Base-by-base conservation (phyloP, 1,139 yeast species). In the Protomyces arabidopsidicola region DNA sequence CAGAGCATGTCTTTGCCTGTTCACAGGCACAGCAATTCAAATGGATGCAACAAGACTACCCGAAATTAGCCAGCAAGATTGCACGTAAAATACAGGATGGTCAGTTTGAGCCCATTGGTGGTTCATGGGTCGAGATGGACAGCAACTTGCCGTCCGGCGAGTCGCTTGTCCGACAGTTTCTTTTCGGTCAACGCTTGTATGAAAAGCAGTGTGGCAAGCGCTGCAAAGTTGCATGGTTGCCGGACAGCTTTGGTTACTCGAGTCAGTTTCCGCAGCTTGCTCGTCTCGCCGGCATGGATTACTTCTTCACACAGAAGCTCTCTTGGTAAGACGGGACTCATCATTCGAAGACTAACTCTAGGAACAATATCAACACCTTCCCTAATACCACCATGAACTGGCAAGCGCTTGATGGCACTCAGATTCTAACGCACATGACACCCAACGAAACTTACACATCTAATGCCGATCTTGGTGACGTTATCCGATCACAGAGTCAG, bases 121-220 rank as follows among this genome's bases (percentile, higher is more conserved):
- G 98, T 2, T 85, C 96, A 0, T 93, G 98, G 98, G 98, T 93
- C 56, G 98, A 93, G 75, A 88, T 90, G 73, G 98, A 93, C 74
- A 91, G 98, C 18, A 93, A 93, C 74, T 81, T 93, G 77, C 98
- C 98, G 16, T 80, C 84, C 68, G 97, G 98, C 57, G 98, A 93
- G 75, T 87, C 96, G 0, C 79, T 93, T 67, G 84, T 86, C 27
- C 83, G 98, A 69, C 98, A 93, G 73, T 89, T 91, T 72, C 78
- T 91, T 64, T 82, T 88, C 68, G 98, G 98, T 16, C 98, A 93
- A 76, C 79, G 96, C 65, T 90, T 86, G 74, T 88, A 87, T 72
- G 79, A 84, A 71, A 81, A 84, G 67, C 84, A 90, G 71, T 91
- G 93, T 77, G 97, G 96, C 2, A 72, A 79, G 62, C 82, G 87